Conservation (phyloP, 1,139 yeast species). For the Pichia sp. region DNA sequence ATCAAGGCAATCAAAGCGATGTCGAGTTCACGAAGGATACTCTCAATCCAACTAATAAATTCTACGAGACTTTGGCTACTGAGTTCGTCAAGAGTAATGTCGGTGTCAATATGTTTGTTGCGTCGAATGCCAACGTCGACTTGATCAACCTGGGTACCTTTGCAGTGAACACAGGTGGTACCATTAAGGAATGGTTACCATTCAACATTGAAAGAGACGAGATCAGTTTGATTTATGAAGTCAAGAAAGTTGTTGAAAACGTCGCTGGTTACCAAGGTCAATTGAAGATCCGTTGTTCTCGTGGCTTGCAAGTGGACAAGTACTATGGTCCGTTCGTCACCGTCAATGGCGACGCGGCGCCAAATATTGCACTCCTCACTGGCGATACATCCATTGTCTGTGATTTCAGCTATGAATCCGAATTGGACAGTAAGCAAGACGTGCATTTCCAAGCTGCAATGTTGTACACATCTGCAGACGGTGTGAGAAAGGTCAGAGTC, state of each 20-base stretch:
- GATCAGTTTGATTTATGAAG: conserved; percentile 57
- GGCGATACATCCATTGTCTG: conserved; percentile 70
- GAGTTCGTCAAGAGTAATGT: conserved; percentile 59
- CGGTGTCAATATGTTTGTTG: conserved; percentile 75
- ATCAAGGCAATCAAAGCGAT: conserved; percentile 35
- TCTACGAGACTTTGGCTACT: conserved; percentile 59
- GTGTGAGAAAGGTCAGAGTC: conserved; percentile 81
- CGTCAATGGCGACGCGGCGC: conserved; percentile 46
- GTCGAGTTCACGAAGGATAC: conserved; percentile 57
- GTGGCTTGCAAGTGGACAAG: conserved; percentile 80
- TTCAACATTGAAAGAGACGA: conserved; percentile 75
- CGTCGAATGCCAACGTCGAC: conserved; percentile 63
- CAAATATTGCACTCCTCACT: conserved; percentile 65
- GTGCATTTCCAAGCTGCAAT: conserved; percentile 93
- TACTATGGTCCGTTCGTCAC: conserved; percentile 59
- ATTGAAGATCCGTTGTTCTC: conserved; percentile 83
- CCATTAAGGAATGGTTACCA: conserved; percentile 59
- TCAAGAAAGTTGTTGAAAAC: conserved; percentile 46
- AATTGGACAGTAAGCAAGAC: conserved; percentile 66
- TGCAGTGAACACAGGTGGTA: conserved; percentile 73
- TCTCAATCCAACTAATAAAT: conserved; percentile 60
- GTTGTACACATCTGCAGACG: conserved; percentile 74
- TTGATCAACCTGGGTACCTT: conserved; percentile 71
- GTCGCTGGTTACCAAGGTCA: conserved; percentile 76
- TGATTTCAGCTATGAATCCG: conserved; percentile 75